A percentile compares a stretch with the other conserved stretches of the same genome.
phyloP scores from a whole-genome alignment of 2,329 filamentous ascomycete species.

The Pseudocercospora macadamiae region DNA sequence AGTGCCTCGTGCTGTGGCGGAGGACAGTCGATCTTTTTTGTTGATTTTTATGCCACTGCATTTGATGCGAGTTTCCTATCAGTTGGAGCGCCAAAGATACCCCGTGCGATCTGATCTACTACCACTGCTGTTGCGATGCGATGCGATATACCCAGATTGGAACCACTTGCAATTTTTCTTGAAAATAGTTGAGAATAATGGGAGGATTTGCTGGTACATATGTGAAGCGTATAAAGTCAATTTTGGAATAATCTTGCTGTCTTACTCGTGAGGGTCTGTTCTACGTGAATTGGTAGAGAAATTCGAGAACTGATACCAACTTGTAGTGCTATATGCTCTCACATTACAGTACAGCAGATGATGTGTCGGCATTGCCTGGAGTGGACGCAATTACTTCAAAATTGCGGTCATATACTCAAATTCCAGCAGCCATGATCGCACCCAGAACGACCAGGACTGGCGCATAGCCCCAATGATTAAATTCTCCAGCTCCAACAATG shows the following conservation, averaged over 20 bases:
- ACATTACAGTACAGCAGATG: too few relatives aligned
- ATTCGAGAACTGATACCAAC: too few relatives aligned
- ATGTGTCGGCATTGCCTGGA: too few relatives aligned
- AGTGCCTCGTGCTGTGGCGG: background rate
- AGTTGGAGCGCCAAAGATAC: slow-evolving; percentile 7
- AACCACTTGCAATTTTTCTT: slow-evolving; percentile 2
- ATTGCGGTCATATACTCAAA: background rate
- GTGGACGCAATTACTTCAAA: too few relatives aligned
- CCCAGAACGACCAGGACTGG: slow-evolving; percentile 44
- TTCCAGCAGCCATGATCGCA: slow-evolving; percentile 21
- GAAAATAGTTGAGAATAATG: slow-evolving; percentile 5
- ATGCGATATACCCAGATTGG: slow-evolving; percentile 6
- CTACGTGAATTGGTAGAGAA: too few relatives aligned
- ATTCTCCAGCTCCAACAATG: slow-evolving; percentile 45
- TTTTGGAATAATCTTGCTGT: too few relatives aligned
- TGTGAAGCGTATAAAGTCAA: too few relatives aligned
- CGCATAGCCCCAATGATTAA: slow-evolving; percentile 56
- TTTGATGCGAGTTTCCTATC: background rate
- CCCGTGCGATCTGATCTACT: slow-evolving; percentile 2
- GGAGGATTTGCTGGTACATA: background rate
- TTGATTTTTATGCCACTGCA: background rate
- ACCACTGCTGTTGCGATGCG: background rate
- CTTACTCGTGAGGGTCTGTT: too few relatives aligned
- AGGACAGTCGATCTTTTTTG: background rate
- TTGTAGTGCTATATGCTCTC: too few relatives aligned